Base-by-base conservation (phyloP, 2,329 filamentous ascomycete species). In the Penicillium sclerotigenum region DNA sequence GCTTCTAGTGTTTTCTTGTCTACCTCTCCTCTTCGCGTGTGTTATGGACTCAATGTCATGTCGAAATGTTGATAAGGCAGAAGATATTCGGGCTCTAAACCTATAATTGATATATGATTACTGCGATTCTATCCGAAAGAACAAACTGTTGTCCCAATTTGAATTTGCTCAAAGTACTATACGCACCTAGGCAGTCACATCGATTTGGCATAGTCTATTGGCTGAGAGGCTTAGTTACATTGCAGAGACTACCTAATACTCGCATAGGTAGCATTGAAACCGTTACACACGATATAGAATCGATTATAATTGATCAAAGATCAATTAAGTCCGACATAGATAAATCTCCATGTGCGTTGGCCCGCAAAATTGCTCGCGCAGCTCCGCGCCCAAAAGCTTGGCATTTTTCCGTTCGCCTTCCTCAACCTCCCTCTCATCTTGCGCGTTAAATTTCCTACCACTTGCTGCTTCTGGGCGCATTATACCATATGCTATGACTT, bases 361-460 rank as follows among this genome's bases (percentile, higher is more conserved):
- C 38, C 20, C 16, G 29, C 31, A 11, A 37, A 47, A 38, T 47
- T 36, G 34, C 26, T 24, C 31, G 20, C 29, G 24, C 53, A 45
- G 29, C 54, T 57, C 54, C 54, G 41, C 56, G 46, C 33, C 20
- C 26, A 47, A 60, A 60, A 51, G 56, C 58, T 60, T 60, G 58
- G 58, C 58, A 42, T 41, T 51, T 43, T 46, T 43, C 55, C 36
- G 20, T 42, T 49, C 47, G 20, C 34, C 26, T 24, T 47, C 54
- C 54, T 37, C 42, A 28, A 24, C 22, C 31, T 42, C 52, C 13
- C 14, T 48, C 49, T 29, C 38, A 34, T 7, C 38, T 36, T 16
- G 22, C 40, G 31, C 40, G 31, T 29, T 20, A 31, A 29, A 52
- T 36, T 37, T 34, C 22, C 49, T 20, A 36, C 18, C 22, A n/a